Base-by-base conservation (phyloP, 768 basidiomycete species). In the Hydnomerulius pinastri region DNA sequence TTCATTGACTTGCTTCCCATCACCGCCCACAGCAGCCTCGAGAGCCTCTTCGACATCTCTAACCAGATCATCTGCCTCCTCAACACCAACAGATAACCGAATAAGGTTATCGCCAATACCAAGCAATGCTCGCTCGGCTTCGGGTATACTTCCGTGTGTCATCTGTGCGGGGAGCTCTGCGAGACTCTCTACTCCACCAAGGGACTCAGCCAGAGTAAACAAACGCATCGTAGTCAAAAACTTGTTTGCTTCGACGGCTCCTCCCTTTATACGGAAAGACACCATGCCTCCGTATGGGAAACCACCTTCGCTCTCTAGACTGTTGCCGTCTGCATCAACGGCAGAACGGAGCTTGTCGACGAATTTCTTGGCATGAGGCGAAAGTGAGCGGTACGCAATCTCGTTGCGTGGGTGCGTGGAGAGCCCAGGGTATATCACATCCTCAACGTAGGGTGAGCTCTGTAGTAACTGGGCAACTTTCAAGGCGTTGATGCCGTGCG, bases 271-370 rank as follows among this genome's bases (percentile, higher is more conserved):
- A 2, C 82, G 71, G 71, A 87, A 86, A 4, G 86, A 83, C 45
- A 98, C 78, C 86, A 98, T 93, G 5, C 96, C 95, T 8, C 90
- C 87, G 63, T 85, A 93, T 0, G 94, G 93, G 73, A 98, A 89
- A 1, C 88, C 91, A 1, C 68, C 65, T 50, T 69, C 51, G 53
- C 61, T 58, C 51, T 58, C 69, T 54, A 60, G 47, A 12, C 23
- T 53, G 20, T 43, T 46, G 17, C 39, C 48, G 3, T 29, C 46
- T 27, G 61, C 62, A 20, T 60, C 50, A 28, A 62, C 51, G 21
- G 70, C 61, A 9, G 64, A 56, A 46, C 67, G 68, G 21, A 77
- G 57, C 15, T 54, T 63, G 33, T 81, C 72, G 17, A 88, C 75
- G 61, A 85, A 94, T 53, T 73, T 75, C 41, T 73, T 72, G 2